Conservation (phyloP, 495 filamentous ascomycete species). For the Achaetomiella virescens region DNA sequence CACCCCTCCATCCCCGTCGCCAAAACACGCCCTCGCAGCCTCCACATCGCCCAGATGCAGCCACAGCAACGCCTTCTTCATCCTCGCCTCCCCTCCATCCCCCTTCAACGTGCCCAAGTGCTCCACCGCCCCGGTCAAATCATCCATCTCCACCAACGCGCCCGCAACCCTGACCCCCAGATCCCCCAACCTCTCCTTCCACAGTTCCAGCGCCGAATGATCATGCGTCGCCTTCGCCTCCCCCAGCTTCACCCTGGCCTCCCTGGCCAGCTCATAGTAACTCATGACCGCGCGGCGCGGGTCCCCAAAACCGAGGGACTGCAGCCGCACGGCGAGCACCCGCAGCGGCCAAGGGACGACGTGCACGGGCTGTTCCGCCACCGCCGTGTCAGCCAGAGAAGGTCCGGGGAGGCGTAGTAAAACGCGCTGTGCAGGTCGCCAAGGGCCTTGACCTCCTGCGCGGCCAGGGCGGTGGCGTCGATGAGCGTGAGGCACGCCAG, state of each 20-base stretch:
- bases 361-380: conserved; percentile 31
- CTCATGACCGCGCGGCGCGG: conserved; percentile 75
- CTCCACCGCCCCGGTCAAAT: conserved; percentile 66
- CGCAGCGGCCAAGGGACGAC: conserved; percentile 85
- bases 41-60: conserved; percentile 70
- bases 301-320: conserved; percentile 79
- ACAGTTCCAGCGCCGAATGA: conserved; percentile 48
- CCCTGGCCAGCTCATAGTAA: conserved; percentile 79
- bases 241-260: conserved; percentile 55
- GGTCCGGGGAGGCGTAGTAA: conserved; percentile 35
- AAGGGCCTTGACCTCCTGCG: conserved; percentile 77
- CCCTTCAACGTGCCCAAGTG: conserved; percentile 50
- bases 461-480: conserved; percentile 61
- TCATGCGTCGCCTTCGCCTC: conserved; percentile 31
- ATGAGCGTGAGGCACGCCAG: conserved; percentile 75
- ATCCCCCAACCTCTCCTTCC: conserved; percentile 64
- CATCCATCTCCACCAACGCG: conserved; percentile 84
- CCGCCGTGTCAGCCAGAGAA: too few relatives aligned
- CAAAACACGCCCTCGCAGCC: conserved; percentile 52
- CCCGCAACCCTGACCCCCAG: conserved; percentile 73
- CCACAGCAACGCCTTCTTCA: conserved; percentile 58
- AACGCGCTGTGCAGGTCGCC: conserved; percentile 73
- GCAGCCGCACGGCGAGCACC: conserved; percentile 71
- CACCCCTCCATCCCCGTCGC: conserved; percentile 14
- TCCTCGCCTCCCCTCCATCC: conserved; percentile 27